These are phyloP conservation scores for Penicillium waksmanii DNA, from an alignment of 495 filamentous ascomycete species.

Conservation along the genomic window DNA sequence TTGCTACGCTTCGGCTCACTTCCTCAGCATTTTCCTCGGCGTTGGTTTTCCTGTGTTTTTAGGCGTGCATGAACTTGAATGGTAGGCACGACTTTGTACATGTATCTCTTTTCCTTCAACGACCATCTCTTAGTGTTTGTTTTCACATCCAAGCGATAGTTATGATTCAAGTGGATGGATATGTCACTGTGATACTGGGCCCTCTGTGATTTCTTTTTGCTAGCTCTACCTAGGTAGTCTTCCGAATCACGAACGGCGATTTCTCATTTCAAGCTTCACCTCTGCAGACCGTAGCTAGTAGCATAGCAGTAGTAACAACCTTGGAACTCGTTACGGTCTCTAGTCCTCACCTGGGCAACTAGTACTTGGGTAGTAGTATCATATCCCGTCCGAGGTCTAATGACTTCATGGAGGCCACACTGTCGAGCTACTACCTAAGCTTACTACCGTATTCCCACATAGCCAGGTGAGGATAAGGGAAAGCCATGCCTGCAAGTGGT, in stretches of 20 bases:
- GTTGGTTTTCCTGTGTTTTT: conserved; percentile 25
- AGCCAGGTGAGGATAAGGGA: no score
- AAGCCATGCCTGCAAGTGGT: no score
- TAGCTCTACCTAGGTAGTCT: neutral
- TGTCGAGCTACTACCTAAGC: no score
- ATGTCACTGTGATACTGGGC: neutral
- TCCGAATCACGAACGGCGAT: neutral
- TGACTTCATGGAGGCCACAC: no score
- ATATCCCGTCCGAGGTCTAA: no score
- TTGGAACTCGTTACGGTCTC: no score
- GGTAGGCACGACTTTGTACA: conserved; percentile 25
- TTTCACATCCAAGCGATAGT: conserved; percentile 26
- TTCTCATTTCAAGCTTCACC: neutral
- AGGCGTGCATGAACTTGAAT: conserved; percentile 4
- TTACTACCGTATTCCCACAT: no score
- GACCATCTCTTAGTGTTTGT: conserved; percentile 17
- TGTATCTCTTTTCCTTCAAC: conserved; percentile 19
- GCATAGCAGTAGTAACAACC: no score
- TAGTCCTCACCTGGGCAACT: no score
- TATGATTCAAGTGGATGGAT: conserved; percentile 22
- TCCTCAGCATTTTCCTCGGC: conserved; percentile 30
- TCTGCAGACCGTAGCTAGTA: no score
- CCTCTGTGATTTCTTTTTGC: neutral
- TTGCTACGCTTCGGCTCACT: neutral
- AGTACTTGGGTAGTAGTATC: no score